These are phyloP conservation scores for Nicotiana paniculata DNA, from an alignment of 257 asterid genomes.

Conservation along the genomic window DNA sequence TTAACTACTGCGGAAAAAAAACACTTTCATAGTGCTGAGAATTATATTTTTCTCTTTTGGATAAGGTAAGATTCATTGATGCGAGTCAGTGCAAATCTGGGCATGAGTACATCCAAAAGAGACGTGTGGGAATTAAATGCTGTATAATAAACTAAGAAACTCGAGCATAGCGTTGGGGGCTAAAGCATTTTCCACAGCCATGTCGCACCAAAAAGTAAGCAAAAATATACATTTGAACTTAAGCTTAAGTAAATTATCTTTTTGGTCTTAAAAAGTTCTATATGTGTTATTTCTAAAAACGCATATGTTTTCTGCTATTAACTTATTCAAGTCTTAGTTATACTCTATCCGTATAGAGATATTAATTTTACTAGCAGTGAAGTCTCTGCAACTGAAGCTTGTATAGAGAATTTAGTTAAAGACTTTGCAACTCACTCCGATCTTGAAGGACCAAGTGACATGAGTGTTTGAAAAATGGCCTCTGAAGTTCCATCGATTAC, in stretches of 20 bases:
- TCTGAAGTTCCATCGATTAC: slow-evolving; percentile 89
- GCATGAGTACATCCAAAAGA: too few relatives aligned
- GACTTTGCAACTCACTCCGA: slow-evolving; percentile 63
- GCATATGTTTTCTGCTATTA: not conserved
- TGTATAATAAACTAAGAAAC: too few relatives aligned
- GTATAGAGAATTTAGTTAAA: not conserved
- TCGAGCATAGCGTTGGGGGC: too few relatives aligned
- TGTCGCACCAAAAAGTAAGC: too few relatives aligned
- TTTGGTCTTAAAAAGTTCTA: too few relatives aligned
- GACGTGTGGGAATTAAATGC: too few relatives aligned
- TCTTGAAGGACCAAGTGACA: slow-evolving; percentile 98
- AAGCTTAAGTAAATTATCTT: too few relatives aligned
- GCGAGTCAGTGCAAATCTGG: too few relatives aligned
- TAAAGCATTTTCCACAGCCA: too few relatives aligned
- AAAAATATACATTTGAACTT: too few relatives aligned
- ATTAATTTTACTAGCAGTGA: not conserved
- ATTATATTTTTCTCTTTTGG: too few relatives aligned
- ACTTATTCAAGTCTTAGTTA: slow-evolving; percentile 3
- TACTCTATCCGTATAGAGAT: not conserved
- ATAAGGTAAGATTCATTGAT: too few relatives aligned
- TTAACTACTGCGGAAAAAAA: not conserved
- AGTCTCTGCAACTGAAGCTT: not conserved
- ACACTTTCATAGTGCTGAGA: not conserved
- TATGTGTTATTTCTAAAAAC: not conserved
- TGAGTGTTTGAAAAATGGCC: slow-evolving; percentile 81